Evolutionary conservation across 208 protist species (phyloP), one percentile per base, ranked within the genome.

Genomic region (Strigomonas culicis): DNA sequence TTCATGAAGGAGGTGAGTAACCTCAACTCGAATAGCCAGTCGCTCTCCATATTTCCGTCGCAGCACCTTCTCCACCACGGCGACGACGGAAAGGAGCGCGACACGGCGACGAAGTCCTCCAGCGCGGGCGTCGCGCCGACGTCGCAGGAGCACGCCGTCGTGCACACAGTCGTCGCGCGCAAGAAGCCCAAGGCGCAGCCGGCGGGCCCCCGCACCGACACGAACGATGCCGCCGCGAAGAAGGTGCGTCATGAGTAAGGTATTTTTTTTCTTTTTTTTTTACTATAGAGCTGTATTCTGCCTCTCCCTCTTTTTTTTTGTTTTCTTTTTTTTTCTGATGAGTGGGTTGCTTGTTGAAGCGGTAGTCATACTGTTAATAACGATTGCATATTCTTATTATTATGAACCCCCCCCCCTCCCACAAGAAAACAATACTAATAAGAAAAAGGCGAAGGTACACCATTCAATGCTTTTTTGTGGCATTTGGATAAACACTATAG

Each of bases 21-120:
- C n/a, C n/a, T n/a, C n/a, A n/a, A n/a, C n/a, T n/a, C n/a, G n/a
- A n/a, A 93, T 71, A 90, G 82, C 59, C 82, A 88, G 59, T 91
- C 83, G 11, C 61, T 91, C 17, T 92, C 85, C 7, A 69, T 92
- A 27, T 95, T 95, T 55, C 86, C 86, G 0, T 77, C 79, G 15
- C 85, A n/a, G n/a, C n/a, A n/a, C n/a, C n/a, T n/a, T n/a, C n/a
- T n/a, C n/a, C n/a, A n/a, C n/a, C n/a, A n/a, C n/a, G n/a, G n/a
- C n/a, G n/a, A n/a, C n/a, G n/a, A n/a, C n/a, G n/a, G n/a, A n/a
- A n/a, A n/a, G n/a, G n/a, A n/a, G n/a, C n/a, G n/a, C n/a, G n/a
- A n/a, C n/a, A n/a, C n/a, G n/a, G n/a, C n/a, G n/a, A n/a, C n/a
- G n/a, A n/a, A n/a, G n/a, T n/a, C n/a, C n/a, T n/a, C n/a, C n/a